A percentile compares a stretch with the other conserved stretches of the same genome.
These are phyloP conservation scores for Trifolium fragiferum DNA, from an alignment of 306 rosid species.

Conservation along the genomic window DNA sequence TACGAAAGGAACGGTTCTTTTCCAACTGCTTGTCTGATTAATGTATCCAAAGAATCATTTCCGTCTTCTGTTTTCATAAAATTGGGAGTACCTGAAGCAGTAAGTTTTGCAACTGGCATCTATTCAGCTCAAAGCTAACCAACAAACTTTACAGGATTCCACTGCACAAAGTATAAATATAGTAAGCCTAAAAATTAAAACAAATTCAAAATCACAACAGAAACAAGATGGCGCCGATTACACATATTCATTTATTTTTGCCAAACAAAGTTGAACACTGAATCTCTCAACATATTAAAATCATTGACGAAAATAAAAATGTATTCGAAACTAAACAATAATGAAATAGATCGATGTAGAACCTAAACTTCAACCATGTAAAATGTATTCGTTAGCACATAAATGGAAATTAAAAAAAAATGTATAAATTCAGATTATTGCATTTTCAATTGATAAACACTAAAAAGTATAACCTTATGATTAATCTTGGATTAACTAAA, in stretches of 20 bases:
- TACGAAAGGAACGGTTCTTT: conserved; percentile 78
- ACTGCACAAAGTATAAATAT: conserved; percentile 43
- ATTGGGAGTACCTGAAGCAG: conserved; percentile 56
- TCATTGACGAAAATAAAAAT: conserved; percentile 9
- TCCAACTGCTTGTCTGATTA: conserved; percentile 75
- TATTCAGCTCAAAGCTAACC: conserved; percentile 45
- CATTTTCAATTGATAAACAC: conserved; percentile 20
- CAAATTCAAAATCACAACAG: conserved; percentile 12
- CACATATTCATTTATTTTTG: no score
- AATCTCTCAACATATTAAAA: conserved; percentile 8
- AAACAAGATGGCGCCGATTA: no score
- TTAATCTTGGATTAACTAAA: conserved; percentile 24
- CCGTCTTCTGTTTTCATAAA: conserved; percentile 76
- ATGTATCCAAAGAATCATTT: conserved; percentile 75
- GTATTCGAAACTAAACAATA: conserved; percentile 18
- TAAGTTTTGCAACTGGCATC: conserved; percentile 85
- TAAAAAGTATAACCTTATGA: conserved; percentile 17
- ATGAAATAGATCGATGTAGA: conserved; percentile 39
- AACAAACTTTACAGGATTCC: conserved; percentile 36
- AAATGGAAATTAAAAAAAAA: neutral
- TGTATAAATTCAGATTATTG: conserved; percentile 1
- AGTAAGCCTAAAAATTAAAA: conserved; percentile 28
- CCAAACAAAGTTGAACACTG: neutral
- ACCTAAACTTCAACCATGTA: conserved; percentile 17
- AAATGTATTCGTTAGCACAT: conserved; percentile 2